Evolutionary conservation across 2,329 filamentous ascomycete species (phyloP), one percentile per base, ranked within the genome.

Genomic region (Venturia pyrina): DNA sequence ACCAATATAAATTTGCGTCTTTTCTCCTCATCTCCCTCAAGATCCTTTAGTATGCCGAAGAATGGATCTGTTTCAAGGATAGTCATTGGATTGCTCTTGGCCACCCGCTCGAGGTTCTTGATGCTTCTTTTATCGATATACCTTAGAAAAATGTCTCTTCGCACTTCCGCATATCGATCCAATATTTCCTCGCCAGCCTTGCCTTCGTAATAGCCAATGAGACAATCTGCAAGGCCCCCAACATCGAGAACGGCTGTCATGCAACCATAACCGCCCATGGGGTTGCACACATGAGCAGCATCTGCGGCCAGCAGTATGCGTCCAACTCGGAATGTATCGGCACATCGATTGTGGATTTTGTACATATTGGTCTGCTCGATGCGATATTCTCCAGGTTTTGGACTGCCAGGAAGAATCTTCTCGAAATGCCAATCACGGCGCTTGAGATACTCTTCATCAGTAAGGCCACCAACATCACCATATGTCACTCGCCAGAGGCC

Each of bases 121-220:
- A 53, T 53, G 17, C 43, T 48, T 11, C 41, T 71, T 0, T 77
- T 76, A 67, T 79, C 73, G 41, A 78, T 75, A 10, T 77, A 70
- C 3, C 75, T 72, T 4, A 71, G 67, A 69, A 73, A 81, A 61
- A 77, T 80, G 57, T 75, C 70, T 19, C 74, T 71, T 1, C 79
- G 73, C 1, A 78, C 70, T 41, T 78, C 74, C 40, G 73, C 73
- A 67, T 81, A 81, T 56, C 73, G 76, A 69, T 80, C 77, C 8
- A 81, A 72, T 50, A 81, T 81, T 5, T 65, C 69, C 5, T 77
- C 75, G 67, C 78, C 75, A 1, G 76, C 75, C 5, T 73, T 66
- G 1, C 74, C 76, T 24, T 48, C 46, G 28, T 34, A 48, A 50
- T 44, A 40, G 28, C 62, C 62, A 46, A 50, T 34, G 7, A 64